Base-by-base conservation (phyloP, 805 yeast species). In the Starmerella bombi region DNA sequence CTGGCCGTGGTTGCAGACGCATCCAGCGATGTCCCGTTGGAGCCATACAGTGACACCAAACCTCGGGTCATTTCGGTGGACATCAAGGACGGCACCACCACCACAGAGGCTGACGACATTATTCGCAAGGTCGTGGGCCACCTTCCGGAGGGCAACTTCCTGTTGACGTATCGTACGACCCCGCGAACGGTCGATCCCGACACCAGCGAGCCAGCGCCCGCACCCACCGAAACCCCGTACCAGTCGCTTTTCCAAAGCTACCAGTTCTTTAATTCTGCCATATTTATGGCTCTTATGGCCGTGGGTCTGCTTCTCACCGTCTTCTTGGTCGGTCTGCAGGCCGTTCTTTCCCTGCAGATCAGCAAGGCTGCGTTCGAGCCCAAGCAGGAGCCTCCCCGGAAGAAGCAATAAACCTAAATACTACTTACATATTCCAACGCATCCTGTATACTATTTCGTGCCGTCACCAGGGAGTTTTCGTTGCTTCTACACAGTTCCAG, bases 241-340 rank as follows among this genome's bases (percentile, higher is more conserved):
- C 45, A 38, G 37, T 58, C 63, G 12, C 60, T 80, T 42, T 79
- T 81, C 59, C 70, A 74, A 43, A 65, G 69, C 45, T 81, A 80
- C 59, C 71, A 71, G 53, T 78, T 75, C 58, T 80, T 83, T 65
- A 70, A 84, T 10, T 77, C 86, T 14, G 96, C 94, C 17, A 65
- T 88, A 44, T 74, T 82, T 62, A 79, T 80, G 76, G 70, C 79
- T 41, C 61, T 79, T 44, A 59, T 86, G 32, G 84, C 83, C 15
- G 66, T 83, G 3, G 58, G 70, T 10, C 59, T 82, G 46, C 63
- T 85, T 48, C 42, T 82, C 17, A 61, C 60, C 27, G 61, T 45
- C 15, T 34, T 47, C 31, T 8, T 37, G 18, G 27, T 47, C 19
- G 50, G 43, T n/a, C 25, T 47, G 18, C 16, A 27, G 6, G 36